These are phyloP conservation scores for Umbelopsis sp. DNA, from an alignment of 192 early-diverging fungal species.

Conservation along the genomic window DNA sequence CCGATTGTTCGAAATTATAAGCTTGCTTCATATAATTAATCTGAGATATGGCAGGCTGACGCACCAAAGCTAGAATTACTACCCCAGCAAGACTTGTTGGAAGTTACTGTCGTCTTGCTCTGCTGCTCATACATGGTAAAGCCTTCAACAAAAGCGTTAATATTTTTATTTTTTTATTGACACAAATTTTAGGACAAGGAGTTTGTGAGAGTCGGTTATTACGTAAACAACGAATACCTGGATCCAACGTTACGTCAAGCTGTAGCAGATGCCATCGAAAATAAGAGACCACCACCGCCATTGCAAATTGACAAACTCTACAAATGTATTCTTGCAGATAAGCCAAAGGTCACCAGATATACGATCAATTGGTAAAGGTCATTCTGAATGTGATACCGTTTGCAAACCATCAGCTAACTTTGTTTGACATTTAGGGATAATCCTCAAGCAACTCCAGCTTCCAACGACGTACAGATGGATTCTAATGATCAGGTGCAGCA, in stretches of 20 bases:
- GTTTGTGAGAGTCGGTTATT: constrained; percentile 98
- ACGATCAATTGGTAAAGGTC: constrained; percentile 41
- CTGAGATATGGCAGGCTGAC: constrained; percentile 49
- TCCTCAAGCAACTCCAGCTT: constrained; percentile 10
- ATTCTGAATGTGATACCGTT: not conserved
- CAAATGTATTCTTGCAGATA: constrained; percentile 89
- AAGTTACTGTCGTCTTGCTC: constrained; percentile 89
- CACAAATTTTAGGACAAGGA: constrained; percentile 61
- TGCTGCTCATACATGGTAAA: constrained; percentile 80
- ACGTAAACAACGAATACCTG: constrained; percentile 94
- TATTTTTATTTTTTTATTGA: too few species aligned
- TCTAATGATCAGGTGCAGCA: not conserved
- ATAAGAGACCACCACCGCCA: constrained; percentile 67
- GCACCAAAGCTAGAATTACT: constrained; percentile 76
- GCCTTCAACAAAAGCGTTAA: too few species aligned
- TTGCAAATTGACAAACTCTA: constrained; percentile 76
- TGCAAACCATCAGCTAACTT: not conserved
- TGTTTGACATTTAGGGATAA: not conserved
- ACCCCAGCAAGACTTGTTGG: constrained; percentile 80
- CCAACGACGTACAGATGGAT: constrained; percentile 9
- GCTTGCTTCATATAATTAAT: constrained; percentile 4
- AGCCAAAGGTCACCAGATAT: constrained; percentile 85
- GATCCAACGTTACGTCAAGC: constrained; percentile 44
- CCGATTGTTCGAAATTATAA: not conserved
- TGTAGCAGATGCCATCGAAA: constrained; percentile 69